Evolutionary conservation across 2,329 filamentous ascomycete species (phyloP), one percentile per base, ranked within the genome.

Genomic region (Penicillium sp.): DNA sequence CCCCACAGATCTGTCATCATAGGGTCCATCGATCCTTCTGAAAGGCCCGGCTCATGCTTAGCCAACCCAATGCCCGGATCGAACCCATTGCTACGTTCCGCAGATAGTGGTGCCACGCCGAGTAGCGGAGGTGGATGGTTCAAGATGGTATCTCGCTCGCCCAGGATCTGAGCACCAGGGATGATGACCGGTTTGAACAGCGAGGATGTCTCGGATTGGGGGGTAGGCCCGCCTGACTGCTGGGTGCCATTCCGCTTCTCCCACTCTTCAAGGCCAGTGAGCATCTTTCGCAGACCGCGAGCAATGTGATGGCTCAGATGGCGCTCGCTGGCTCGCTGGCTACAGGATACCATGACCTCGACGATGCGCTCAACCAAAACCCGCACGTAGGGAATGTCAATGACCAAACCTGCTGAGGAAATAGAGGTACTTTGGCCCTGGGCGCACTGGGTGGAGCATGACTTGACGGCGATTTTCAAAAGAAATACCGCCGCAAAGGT

Each of bases 401-500:
- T 75, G 17, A 67, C 64, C 22, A 79, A 60, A 3, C 70, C 73
- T 6, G 76, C 76, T 3, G 75, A 75, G 4, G 76, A 75, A 53
- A 79, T 78, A 5, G 76, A 79, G 38, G 77, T 77, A 1, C 74
- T 75, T 59, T 77, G 75, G 30, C 71, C 75, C 13, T 71, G 71
- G 17, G 70, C 72, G 1, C 76, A 76, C 35, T 74, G 73, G 7
- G 72, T 72, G 3, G 76, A 76, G 60, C 74, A 77, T 49, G 72
- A 65, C 50, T 82, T 76, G 68, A 81, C 73, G 59, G 77, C 74
- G 19, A 81, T 78, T 60, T 81, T 81, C 47, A 82, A 65, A 8
- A 82, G 70, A 55, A 82, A 82, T 9, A 81, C 80, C 7, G 78
- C 77, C 1, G 80, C 79, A 68, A 81, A 82, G 0, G 80, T 79